Evolutionary conservation across 2,329 filamentous ascomycete species (phyloP).

Genomic region (Davidsoniella neocaledoniae): DNA sequence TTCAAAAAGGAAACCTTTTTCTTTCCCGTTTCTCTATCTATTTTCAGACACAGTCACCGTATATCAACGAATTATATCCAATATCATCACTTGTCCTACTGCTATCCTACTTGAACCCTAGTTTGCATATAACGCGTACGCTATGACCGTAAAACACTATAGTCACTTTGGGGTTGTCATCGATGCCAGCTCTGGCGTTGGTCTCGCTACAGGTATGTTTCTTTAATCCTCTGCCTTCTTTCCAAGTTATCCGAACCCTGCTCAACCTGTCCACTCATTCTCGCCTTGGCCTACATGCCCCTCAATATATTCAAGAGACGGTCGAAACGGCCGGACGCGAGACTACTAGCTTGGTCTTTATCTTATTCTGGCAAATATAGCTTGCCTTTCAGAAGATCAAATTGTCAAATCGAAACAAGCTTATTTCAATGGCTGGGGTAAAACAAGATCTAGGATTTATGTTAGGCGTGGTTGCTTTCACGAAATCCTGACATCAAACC

Average conservation of each 20-base stretch:
- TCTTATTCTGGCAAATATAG: no score
- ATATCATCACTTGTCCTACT: not conserved
- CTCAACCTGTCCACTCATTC: no score
- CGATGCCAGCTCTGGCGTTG: not conserved
- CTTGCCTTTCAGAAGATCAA: no score
- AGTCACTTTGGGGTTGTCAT: constrained; percentile 2
- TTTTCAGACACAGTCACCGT: not conserved
- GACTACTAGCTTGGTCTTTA: no score
- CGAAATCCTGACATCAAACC: no score
- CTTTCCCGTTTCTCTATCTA: not conserved
- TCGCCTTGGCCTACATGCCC: no score
- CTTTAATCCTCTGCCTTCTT: not conserved
- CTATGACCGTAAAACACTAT: not conserved
- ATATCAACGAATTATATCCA: not conserved
- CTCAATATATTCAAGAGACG: no score
- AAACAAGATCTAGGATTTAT: no score
- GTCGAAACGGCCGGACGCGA: no score
- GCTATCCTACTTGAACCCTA: not conserved
- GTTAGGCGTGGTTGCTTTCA: no score
- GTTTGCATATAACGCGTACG: not conserved
- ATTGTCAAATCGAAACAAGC: no score
- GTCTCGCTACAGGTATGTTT: constrained; percentile 1
- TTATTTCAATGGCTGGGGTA: no score
- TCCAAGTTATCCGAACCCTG: not conserved
- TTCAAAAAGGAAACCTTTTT: not conserved